A percentile compares a stretch with the other conserved stretches of the same genome.
Conservation (phyloP, 192 early-diverging fungal genomes). For the Phlyctochytrium planicorne region DNA sequence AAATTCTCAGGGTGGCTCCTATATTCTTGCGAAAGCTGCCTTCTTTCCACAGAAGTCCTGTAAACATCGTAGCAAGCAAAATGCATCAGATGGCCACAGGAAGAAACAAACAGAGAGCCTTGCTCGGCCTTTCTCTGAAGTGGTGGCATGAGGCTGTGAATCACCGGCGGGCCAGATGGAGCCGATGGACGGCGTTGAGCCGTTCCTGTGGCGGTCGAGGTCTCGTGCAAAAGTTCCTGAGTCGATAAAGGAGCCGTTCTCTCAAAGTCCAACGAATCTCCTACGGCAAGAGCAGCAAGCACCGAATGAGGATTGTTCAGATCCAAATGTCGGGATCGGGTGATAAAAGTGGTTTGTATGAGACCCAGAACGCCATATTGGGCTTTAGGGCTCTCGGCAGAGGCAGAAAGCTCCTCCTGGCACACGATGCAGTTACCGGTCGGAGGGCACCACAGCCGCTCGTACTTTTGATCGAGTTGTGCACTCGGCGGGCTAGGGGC, state of each 20-base stretch:
- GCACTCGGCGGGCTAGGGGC: too few relatives aligned
- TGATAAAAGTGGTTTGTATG: constrained; percentile 75
- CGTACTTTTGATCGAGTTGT: too few relatives aligned
- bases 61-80: constrained; percentile 86
- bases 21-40: constrained; percentile 19
- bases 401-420: constrained; percentile 74
- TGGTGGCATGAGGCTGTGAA: neutral
- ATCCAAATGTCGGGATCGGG: constrained; percentile 39
- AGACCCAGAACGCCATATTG: constrained; percentile 91
- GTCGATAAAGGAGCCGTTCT: constrained; percentile 7
- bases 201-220: neutral
- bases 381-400: constrained; percentile 1
- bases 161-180: neutral
- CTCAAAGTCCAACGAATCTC: neutral
- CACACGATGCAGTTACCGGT: constrained; percentile 93
- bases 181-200: neutral
- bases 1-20: constrained; percentile 68
- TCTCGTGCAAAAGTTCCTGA: neutral
- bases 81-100: constrained; percentile 97
- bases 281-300: neutral
- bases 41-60: constrained; percentile 69
- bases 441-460: constrained; percentile 63
- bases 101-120: constrained; percentile 58
- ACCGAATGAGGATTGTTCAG: neutral
- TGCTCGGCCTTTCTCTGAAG: neutral